Conservation (phyloP, 495 filamentous ascomycete genomes). For the Venustampulla echinocandica region DNA sequence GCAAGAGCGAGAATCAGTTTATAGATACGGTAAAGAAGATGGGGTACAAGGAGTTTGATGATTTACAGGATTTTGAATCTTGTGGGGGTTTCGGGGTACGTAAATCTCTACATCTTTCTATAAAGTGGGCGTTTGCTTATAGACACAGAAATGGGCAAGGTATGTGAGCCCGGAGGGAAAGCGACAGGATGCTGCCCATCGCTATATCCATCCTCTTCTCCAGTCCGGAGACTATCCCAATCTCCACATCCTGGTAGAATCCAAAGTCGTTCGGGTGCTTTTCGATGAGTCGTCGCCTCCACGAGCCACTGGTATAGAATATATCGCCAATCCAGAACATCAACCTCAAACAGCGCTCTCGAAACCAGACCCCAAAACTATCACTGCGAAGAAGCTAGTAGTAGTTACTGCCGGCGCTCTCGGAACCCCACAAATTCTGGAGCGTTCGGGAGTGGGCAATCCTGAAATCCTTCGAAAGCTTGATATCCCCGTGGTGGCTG, state of each 20-base stretch:
- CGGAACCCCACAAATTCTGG: conserved; percentile 52
- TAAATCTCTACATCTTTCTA: not conserved
- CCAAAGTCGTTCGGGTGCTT: conserved; percentile 41
- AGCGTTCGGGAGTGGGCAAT: conserved; percentile 69
- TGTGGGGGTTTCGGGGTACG: conserved; percentile 16
- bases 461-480: conserved; percentile 52
- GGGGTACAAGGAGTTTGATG: conserved; percentile 23
- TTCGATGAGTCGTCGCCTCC: conserved; percentile 35
- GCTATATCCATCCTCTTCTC: conserved; percentile 38
- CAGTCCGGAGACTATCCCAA: conserved; percentile 37
- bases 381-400: conserved; percentile 42
- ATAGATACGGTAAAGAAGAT: conserved; percentile 26
- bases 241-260: conserved; percentile 43
- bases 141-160: conserved; percentile 16
- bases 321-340: conserved; percentile 24
- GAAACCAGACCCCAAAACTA: conserved; percentile 19
- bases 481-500: conserved; percentile 59
- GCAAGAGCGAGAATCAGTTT: conserved; percentile 26
- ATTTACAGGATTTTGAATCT: conserved; percentile 22
- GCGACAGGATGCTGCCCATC: conserved; percentile 37
- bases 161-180: conserved; percentile 34
- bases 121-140: conserved; percentile 1
- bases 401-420: conserved; percentile 52
- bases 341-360: conserved; percentile 16
- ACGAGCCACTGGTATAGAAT: conserved; percentile 36